Evolutionary conservation across 1,284 basidiomycete genomes (phyloP), one percentile per base, ranked within the genome.

Genomic region (Rhizoctonia solani): DNA sequence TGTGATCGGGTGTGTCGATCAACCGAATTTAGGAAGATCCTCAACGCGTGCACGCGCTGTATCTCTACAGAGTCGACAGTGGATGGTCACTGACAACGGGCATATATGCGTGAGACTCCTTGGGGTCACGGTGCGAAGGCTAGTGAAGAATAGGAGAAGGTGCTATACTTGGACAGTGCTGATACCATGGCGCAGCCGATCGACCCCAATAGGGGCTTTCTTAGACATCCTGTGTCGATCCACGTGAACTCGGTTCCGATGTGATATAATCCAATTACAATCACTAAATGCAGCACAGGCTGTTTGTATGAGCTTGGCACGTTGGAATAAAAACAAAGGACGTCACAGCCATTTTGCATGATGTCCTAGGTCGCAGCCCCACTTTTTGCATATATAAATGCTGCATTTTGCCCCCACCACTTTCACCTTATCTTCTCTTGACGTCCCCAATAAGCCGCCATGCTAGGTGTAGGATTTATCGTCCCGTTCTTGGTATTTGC

Each of bases 401-500:
- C 54, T 25, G 14, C 37, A 37, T 23, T n/a, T 29, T 56, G 42
- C 27, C 44, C 19, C 56, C 46, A 27, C 69, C 39, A 27, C 42
- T 34, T 50, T 49, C 56, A 61, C 47, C 52, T 29, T 32, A 44
- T 29, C 41, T 30, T 21, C 50, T 16, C 37, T 41, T 50, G 19
- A 6, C 8, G 44, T 21, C 14, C 44, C 2, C 42, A 27, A 37
- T 44, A 19, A 19, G 50, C 56, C 66, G 74, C 71, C 71, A 79
- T 80, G 77, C 72, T 80, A 69, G 73, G 54, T 29, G 34, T 56
- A 3, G 54, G 77, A 63, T 71, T 76, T 21, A 52, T 81, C 42
- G 75, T 80, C 6, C 78, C 83, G 52, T 71, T 82, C 67, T 74
- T 84, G 50, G 72, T 81, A 63, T 81, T 83, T 72, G 72, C 80